These are phyloP conservation scores for Psophocarpus tetragonolobus DNA, from an alignment of 306 rosid genomes.

Conservation along the genomic window DNA sequence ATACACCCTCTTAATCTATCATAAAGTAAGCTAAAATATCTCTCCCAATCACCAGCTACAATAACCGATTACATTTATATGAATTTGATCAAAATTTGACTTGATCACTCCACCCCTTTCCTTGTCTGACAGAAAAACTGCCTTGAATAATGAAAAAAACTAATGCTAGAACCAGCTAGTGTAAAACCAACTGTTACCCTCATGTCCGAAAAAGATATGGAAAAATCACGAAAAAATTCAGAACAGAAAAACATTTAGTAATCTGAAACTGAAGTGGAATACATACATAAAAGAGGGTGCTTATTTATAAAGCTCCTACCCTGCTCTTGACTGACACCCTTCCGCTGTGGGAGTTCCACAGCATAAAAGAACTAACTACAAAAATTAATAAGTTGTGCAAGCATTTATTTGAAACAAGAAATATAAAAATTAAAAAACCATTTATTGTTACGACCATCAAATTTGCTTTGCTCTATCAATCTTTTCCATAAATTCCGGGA, in stretches of 20 bases:
- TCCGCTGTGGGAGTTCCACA: conserved; percentile 23
- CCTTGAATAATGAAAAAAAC: background rate
- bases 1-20: background rate
- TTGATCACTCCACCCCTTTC: background rate
- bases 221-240: background rate
- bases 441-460: conserved; percentile 23
- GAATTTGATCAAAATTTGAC: background rate
- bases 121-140: background rate
- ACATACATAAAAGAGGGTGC: conserved; percentile 23
- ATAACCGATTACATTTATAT: background rate
- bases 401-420: conserved; percentile 18
- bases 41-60: background rate
- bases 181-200: background rate
- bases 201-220: background rate
- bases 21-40: background rate
- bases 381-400: background rate
- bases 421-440: conserved; percentile 8
- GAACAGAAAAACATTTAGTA: background rate
- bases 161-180: background rate
- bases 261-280: conserved; percentile 8
- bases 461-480: conserved; percentile 16
- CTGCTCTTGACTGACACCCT: conserved; percentile 23
- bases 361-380: background rate
- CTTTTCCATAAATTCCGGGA: conserved; percentile 11
- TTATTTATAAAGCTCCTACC: conserved; percentile 30